A percentile compares a stretch with the other conserved stretches of the same genome.
Evolutionary conservation across 1,139 yeast species (phyloP).

Genomic region (Saccharomycopsis hybrid): DNA sequence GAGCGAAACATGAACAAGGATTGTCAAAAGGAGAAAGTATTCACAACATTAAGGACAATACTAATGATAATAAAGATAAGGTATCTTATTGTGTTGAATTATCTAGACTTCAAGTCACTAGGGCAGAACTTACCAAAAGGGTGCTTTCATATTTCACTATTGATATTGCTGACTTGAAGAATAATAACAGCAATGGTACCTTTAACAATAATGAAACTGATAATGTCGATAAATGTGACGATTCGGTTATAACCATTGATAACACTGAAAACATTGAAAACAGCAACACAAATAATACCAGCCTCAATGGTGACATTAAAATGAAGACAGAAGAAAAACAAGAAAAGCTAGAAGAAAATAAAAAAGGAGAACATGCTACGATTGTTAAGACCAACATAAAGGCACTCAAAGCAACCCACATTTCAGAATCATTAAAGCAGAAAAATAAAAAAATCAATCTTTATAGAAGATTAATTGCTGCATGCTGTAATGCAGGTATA

Average conservation of each 20-base stretch:
- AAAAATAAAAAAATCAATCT: conserved; percentile 53
- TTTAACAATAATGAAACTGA: conserved; percentile 4
- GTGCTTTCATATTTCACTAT: conserved; percentile 35
- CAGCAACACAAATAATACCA: too few species aligned
- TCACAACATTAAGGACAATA: neutral
- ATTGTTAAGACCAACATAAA: too few species aligned
- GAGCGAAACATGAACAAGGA: too few species aligned
- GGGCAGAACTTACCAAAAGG: conserved; percentile 39
- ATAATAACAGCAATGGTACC: too few species aligned
- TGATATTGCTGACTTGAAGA: too few species aligned
- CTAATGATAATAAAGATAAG: neutral
- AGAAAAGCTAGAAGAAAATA: neutral
- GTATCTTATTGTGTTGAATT: conserved; percentile 28
- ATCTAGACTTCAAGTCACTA: conserved; percentile 39
- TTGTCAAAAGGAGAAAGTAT: too few species aligned
- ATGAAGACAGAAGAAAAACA: too few species aligned
- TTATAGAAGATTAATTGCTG: conserved; percentile 74
- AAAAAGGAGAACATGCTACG: too few species aligned
- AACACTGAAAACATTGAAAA: neutral
- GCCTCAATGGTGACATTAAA: conserved; percentile 31
- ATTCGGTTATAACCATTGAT: conserved; percentile 7
- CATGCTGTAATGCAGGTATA: conserved; percentile 72
- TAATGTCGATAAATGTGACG: too few species aligned
- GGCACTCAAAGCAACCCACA: too few species aligned
- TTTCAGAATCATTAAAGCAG: conserved; percentile 1